phyloP scores from a whole-genome alignment of 805 yeast genomes.

The Clavispora fructus region DNA sequence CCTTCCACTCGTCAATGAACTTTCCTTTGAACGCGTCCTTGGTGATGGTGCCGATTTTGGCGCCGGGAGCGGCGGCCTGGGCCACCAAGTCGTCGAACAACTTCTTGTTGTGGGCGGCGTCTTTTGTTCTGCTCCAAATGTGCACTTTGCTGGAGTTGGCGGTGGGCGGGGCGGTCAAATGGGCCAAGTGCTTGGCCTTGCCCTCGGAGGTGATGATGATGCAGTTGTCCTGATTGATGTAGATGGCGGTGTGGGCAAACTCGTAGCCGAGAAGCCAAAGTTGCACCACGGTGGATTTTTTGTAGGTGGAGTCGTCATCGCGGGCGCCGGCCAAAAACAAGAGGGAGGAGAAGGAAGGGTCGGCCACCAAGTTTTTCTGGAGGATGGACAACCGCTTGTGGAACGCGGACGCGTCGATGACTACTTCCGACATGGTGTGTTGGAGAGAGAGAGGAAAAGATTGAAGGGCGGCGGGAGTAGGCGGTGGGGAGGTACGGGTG shows the following conservation, averaged over 20 bases:
- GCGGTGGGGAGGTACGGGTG: neutral
- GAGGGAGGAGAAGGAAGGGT: conserved; percentile 20
- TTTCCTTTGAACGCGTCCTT: conserved; percentile 82
- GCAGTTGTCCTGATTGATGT: conserved; percentile 53
- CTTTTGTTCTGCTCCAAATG: conserved; percentile 77
- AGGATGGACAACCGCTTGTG: conserved; percentile 45
- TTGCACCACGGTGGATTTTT: conserved; percentile 80
- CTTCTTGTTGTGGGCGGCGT: conserved; percentile 65
- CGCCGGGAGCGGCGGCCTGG: conserved; percentile 35
- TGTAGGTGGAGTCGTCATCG: conserved; percentile 85
- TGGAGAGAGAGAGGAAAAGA: neutral
- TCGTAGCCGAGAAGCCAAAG: conserved; percentile 93
- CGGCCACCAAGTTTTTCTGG: conserved; percentile 29
- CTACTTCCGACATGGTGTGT: conserved; percentile 52
- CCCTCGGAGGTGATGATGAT: conserved; percentile 74
- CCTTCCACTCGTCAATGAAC: conserved; percentile 76
- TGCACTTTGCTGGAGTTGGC: conserved; percentile 38
- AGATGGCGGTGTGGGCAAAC: conserved; percentile 84
- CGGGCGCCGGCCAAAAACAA: conserved; percentile 77
- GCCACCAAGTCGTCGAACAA: conserved; percentile 55
- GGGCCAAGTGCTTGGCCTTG: conserved; percentile 74
- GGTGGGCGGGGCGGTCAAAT: conserved; percentile 43
- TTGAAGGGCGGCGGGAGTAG: neutral
- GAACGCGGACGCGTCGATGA: conserved; percentile 48
- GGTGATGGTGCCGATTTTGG: conserved; percentile 57